phyloP scores from a whole-genome alignment of 31 red algal species.

The Odonthalia washingtoniensis region DNA sequence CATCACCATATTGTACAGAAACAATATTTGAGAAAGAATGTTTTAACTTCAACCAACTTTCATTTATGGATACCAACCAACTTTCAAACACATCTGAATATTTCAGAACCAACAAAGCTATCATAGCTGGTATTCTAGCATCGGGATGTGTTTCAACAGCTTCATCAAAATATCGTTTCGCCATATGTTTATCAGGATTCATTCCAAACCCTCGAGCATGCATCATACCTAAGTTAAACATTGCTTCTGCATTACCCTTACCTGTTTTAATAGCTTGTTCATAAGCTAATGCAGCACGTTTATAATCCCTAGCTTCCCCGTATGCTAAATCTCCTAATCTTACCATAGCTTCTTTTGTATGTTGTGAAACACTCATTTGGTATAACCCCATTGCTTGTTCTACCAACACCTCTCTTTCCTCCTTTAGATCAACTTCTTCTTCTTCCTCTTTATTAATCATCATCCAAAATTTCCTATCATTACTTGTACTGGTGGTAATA shows the following conservation, averaged over 20 bases:
- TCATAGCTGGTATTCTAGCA: conserved; percentile 54
- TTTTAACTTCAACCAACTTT: too few species aligned
- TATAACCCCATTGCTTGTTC: conserved; percentile 66
- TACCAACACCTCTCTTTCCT: conserved; percentile 21
- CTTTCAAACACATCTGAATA: too few species aligned
- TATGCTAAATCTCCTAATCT: conserved; percentile 72
- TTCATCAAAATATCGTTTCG: conserved; percentile 72
- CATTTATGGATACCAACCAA: too few species aligned
- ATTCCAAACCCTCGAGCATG: conserved; percentile 71
- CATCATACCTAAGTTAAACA: conserved; percentile 89
- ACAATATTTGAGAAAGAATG: too few species aligned
- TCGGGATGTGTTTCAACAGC: too few species aligned
- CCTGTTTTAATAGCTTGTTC: conserved; percentile 50
- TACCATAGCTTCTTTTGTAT: conserved; percentile 28
- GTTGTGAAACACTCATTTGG: conserved; percentile 71
- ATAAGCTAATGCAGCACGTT: conserved; percentile 56
- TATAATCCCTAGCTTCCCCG: conserved; percentile 63
- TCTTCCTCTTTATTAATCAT: too few species aligned
- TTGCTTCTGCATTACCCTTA: conserved; percentile 55
- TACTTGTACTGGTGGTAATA: too few species aligned
- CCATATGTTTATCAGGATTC: conserved; percentile 64
- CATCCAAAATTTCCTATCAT: too few species aligned
- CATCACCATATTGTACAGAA: too few species aligned
- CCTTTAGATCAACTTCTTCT: too few species aligned
- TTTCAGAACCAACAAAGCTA: conserved; percentile 55